Evolutionary conservation across 441 rosid genomes (phyloP), one percentile per base, ranked within the genome.

Genomic region (Pelargonium citronellum): DNA sequence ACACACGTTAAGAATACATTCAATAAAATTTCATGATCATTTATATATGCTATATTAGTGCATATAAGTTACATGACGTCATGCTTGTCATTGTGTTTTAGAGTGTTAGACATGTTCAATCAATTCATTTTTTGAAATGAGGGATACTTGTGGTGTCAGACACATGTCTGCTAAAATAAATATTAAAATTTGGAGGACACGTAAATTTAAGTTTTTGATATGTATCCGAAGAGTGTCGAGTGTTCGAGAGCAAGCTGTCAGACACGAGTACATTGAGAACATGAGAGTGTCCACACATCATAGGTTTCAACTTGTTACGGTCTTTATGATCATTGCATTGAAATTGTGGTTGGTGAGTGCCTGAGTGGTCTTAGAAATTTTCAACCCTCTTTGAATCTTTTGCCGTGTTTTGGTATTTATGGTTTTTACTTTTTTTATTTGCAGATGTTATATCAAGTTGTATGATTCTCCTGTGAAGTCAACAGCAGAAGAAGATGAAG

Each of bases 371-470:
- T 8, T 41, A 41, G 46, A 41, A 41, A 10, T 41, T 41, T 41
- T 8, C 46, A 41, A 41, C 11, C 2, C 10, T 41, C 46, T 41
- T 41, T 41, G 46, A 41, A 41, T 41, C 46, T 41, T 0, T 41
- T 41, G 46, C 2, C 46, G 11, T 41, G 15, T 60, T 60, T 60
- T 60, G 64, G 5, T 22, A 60, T 60, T 60, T 60, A 30, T 15
- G 37, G 37, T 12, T 11, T 60, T 20, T 66, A 64, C 43, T 47
- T 64, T 77, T 79, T 85, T 76, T 49, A 67, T 67, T 60, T 77
- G 80, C 88, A 96, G 99, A 83, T 93, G 98, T 85, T 96, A 96
- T 83, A 72, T 91, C 70, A 87, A 86, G 84, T 82, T 96, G 80
- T 83, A 85, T 67, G 97, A 96, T 85, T 83, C 87, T 78, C 99